Conservation (phyloP, 164 flowering plant species). For the Liriodendron chinense region DNA sequence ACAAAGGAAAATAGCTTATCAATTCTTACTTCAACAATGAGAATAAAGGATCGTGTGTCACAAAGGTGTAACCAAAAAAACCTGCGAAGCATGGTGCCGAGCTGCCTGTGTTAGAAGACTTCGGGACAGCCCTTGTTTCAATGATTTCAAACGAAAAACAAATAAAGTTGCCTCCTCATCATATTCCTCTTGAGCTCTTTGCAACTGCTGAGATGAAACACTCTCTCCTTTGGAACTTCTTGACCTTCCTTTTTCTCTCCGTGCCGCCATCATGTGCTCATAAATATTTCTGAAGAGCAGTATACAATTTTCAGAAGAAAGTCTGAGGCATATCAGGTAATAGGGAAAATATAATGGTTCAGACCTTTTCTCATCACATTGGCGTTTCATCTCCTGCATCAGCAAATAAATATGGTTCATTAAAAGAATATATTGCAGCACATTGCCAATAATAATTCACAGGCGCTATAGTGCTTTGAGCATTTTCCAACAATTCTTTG, state of each 20-base stretch:
- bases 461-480: background rate
- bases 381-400: conserved; percentile 88
- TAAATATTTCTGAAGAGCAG: conserved; percentile 46
- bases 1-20: conserved; percentile 8
- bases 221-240: conserved; percentile 55
- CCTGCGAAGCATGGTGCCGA: conserved; percentile 98
- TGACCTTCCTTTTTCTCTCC: conserved; percentile 61
- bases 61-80: conserved; percentile 19
- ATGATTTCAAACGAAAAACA: conserved; percentile 81
- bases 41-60: background rate
- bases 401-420: conserved; percentile 8
- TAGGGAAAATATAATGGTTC: conserved; percentile 9
- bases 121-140: conserved; percentile 83
- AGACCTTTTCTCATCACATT: conserved; percentile 91
- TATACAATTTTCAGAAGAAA: background rate
- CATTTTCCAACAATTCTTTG: background rate
- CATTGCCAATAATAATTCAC: background rate
- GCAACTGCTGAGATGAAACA: conserved; percentile 52
- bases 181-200: conserved; percentile 69
- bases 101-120: conserved; percentile 95
- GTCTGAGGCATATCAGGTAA: conserved; percentile 7
- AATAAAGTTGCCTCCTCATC: conserved; percentile 80
- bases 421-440: background rate
- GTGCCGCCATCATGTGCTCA: conserved; percentile 51
- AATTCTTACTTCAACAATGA: background rate